phyloP scores from a whole-genome alignment of 305 asterid genomes.

The Fraxinus latifolia region DNA sequence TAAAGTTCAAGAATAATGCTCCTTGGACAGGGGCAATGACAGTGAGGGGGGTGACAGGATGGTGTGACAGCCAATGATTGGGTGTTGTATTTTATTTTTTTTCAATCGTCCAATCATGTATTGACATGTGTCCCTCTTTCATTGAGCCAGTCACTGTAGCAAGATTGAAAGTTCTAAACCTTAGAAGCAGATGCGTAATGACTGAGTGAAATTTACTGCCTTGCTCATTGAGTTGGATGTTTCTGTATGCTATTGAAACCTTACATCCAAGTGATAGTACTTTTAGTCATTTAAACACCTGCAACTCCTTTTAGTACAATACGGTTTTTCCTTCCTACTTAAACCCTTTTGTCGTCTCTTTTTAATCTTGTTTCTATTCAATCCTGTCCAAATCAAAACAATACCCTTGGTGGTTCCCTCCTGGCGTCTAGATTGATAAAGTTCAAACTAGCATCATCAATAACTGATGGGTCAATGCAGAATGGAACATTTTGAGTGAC shows the following conservation, averaged over 20 bases:
- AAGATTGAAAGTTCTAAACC: neutral
- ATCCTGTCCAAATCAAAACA: neutral
- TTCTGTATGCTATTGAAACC: neutral
- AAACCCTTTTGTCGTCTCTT: neutral
- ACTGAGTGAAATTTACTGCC: neutral
- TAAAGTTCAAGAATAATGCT: too few species aligned
- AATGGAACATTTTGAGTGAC: neutral
- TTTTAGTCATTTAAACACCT: neutral
- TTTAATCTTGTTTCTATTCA: neutral
- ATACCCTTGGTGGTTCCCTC: neutral
- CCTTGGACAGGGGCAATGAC: too few species aligned
- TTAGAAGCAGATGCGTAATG: neutral
- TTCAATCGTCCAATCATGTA: too few species aligned
- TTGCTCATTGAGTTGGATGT: neutral
- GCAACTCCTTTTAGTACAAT: neutral
- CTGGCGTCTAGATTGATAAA: neutral
- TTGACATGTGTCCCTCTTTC: too few species aligned
- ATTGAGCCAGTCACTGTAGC: too few species aligned
- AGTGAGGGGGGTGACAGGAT: too few species aligned
- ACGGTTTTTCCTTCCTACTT: neutral
- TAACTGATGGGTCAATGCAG: neutral
- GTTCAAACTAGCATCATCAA: neutral
- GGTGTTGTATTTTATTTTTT: too few species aligned
- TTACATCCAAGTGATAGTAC: neutral
- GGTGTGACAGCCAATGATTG: too few species aligned